A percentile compares a stretch with the other conserved stretches of the same genome.
Conservation (phyloP, 1,139 yeast genomes). For the Yamadazyma diddensiae region DNA sequence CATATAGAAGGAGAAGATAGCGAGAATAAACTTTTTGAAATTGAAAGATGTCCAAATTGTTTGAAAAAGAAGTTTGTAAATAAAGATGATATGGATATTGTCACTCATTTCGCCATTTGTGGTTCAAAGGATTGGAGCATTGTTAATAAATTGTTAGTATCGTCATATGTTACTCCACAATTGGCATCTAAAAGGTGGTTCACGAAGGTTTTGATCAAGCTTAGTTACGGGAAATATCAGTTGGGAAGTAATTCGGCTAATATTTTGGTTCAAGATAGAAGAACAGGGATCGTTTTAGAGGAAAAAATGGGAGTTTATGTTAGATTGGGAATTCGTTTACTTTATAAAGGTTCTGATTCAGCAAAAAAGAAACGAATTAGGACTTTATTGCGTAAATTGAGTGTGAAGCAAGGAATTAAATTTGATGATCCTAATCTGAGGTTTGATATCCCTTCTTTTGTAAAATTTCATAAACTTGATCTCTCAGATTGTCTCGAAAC, state of each 20-base stretch:
- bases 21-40: slow-evolving; percentile 47
- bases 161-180: slow-evolving; percentile 74
- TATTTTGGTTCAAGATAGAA: slow-evolving; percentile 87
- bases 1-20: slow-evolving; percentile 24
- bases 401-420: slow-evolving; percentile 79
- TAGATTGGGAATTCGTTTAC: slow-evolving; percentile 76
- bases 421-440: slow-evolving; percentile 71
- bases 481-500: slow-evolving; percentile 62
- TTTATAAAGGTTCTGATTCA: slow-evolving; percentile 70
- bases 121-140: slow-evolving; percentile 75
- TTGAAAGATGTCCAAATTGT: slow-evolving; percentile 79
- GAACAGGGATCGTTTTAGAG: slow-evolving; percentile 82
- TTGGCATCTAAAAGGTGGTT: slow-evolving; percentile 91
- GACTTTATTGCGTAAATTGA: slow-evolving; percentile 56
- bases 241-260: slow-evolving; percentile 92
- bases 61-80: slow-evolving; percentile 55
- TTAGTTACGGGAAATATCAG: slow-evolving; percentile 84
- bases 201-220: slow-evolving; percentile 72
- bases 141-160: slow-evolving; percentile 61
- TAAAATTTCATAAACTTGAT: slow-evolving; percentile 76
- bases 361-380: slow-evolving; percentile 57
- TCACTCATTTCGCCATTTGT: slow-evolving; percentile 86
- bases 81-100: slow-evolving; percentile 61
- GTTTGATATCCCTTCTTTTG: slow-evolving; percentile 69
- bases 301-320: slow-evolving; percentile 92